These are phyloP conservation scores for Amborella trichopoda DNA, from an alignment of 164 flowering plant genomes.

Conservation along the genomic window DNA sequence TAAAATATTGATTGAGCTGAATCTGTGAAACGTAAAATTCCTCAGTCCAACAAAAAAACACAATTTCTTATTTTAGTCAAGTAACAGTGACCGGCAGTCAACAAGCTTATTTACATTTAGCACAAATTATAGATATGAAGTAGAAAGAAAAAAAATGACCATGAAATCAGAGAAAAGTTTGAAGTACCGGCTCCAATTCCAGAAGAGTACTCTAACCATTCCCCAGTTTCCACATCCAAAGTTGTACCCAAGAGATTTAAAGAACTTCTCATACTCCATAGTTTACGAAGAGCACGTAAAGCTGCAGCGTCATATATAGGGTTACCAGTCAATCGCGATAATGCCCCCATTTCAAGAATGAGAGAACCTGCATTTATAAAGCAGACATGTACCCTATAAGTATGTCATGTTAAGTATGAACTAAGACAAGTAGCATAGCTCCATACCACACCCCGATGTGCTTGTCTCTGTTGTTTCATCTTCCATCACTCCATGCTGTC, in stretches of 20 bases:
- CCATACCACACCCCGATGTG: slow-evolving; percentile 97
- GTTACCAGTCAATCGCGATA: slow-evolving; percentile 85
- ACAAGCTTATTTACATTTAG: no score
- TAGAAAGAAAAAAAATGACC: no score
- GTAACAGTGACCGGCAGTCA: no score
- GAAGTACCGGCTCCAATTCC: slow-evolving; percentile 93
- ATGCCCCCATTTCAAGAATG: slow-evolving; percentile 98
- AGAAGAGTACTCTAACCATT: slow-evolving; percentile 90
- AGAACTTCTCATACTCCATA: slow-evolving; percentile 98
- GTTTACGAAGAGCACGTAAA: slow-evolving; percentile 77
- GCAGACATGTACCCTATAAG: no score
- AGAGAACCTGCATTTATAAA: slow-evolving; percentile 59
- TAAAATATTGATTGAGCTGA: no score
- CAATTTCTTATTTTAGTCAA: no score
- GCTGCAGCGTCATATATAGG: slow-evolving; percentile 78
- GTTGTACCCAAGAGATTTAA: slow-evolving; percentile 88
- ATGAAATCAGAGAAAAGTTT: not conserved
- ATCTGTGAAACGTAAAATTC: no score
- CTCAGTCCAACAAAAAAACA: no score
- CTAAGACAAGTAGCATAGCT: no score
- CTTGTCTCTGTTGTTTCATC: slow-evolving; percentile 95
- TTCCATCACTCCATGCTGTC: slow-evolving; percentile 94
- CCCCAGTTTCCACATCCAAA: slow-evolving; percentile 80
- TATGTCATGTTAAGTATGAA: no score
- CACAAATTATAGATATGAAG: no score